Base-by-base conservation (phyloP, 177 flowering plant species). In the Vitis hybrid region DNA sequence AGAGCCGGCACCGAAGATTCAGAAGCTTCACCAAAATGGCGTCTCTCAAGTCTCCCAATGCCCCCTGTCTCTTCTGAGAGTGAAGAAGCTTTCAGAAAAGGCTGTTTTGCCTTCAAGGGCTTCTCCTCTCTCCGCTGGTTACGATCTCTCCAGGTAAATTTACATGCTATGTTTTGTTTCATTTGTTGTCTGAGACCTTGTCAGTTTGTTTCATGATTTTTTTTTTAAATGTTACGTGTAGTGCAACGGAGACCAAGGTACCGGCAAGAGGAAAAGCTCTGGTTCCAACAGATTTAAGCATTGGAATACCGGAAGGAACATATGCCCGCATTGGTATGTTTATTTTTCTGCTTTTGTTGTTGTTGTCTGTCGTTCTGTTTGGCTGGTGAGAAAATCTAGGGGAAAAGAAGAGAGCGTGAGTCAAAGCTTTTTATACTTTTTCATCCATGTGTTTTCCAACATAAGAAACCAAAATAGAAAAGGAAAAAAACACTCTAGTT, bases 251-350 rank as follows among this genome's bases (percentile, higher is more conserved):
- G 32, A 74, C 84, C 0, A 86, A 79, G 65, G 94, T 95, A 9
- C 97, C 98, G 0, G 96, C 88, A 0, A 80, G 97, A 71, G 98
- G 99, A 8, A 95, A 93, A 70, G 96, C 94, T 2, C 75, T 91
- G 26, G 81, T 95, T 51, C 91, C 93, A 0, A 95, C 97, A 10
- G 97, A 91, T 79, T 66, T 95, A 62, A 86, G 94, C 80, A 87
- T 93, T 8, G 88, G 87, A 0, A 75, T 95, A 13, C 91, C 99
- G 0, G 85, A 85, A 67, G 97, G 97, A 64, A 86, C 97, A 1
- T 95, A 95, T 60, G 98, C 92, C 62, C 90, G 97, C 1, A 75
- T 94, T 14, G 98, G 97, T 93, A 82, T 65, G 1, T 30, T 55
- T 67, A 40, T 26, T 13, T 49, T 10, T 15, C 5, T 45, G 15